Evolutionary conservation across 2,329 filamentous ascomycete genomes (phyloP), one percentile per base, ranked within the genome.

Genomic region (Aschersonia sp.): DNA sequence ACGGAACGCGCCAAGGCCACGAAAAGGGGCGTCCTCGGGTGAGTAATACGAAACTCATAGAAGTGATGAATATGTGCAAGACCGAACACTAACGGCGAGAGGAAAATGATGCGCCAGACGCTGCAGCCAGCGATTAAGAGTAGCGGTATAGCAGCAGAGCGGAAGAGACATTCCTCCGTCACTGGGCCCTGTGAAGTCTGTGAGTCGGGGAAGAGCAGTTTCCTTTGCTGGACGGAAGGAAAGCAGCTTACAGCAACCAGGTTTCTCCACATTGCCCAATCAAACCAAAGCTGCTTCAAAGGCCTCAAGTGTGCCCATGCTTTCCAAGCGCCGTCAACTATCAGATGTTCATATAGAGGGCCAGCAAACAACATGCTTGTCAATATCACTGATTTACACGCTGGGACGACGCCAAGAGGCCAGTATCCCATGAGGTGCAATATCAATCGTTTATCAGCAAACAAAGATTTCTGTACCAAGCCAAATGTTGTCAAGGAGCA

Each of bases 1-100:
- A 89, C 54, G 2, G 87, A 88, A 45, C 87, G 80, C 31, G 85
- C 60, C 5, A 92, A 58, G 5, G 84, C 80, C 2, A 77, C 72
- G 1, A 73, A 54, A 9, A 82, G 59, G 1, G 85, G 77, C 2
- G 83, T 80, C 52, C 78, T 72, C 6, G 87, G 86, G 56, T 94
- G 80, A 1, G 84, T 86, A 49, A 94, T 72, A 49, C 84, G 77
- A 65, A 94, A 95, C 67, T 97, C 92, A 69, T 95, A 94, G 63
- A 94, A 88, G 67, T 98, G 92, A 66, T 98, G 91, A 45, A 94
- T 66, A 66, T 98, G 92, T 5, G 92, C 89, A 43, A 95, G 80
- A 46, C 91, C 91, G 61, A 97, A 97, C 62, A 95, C 83, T 9
- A 96, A 69, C 5, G 91, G 91, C 1, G 87, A 86, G 9, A 87